These are phyloP conservation scores for Aspergillus carlsbadensis DNA, from an alignment of 495 filamentous ascomycete genomes.

Conservation along the genomic window DNA sequence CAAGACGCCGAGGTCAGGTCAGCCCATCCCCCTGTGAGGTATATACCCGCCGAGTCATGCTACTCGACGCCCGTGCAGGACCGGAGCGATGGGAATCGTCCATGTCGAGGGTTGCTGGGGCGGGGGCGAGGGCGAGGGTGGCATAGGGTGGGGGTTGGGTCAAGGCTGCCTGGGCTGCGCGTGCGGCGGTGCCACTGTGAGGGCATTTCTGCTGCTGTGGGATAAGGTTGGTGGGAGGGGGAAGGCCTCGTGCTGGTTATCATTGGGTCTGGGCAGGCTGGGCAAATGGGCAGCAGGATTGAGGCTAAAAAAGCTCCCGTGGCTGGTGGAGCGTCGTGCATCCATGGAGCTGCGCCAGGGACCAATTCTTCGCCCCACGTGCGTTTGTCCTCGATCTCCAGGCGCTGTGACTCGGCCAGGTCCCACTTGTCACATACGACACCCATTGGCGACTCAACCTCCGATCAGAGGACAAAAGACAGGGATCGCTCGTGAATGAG, in stretches of 20 bases:
- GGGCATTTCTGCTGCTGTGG: not conserved
- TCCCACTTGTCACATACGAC: not conserved
- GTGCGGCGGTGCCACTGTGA: not conserved
- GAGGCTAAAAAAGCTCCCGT: slow-evolving; percentile 15
- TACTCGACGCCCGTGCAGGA: no score
- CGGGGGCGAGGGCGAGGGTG: no score
- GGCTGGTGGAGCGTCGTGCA: slow-evolving; percentile 6
- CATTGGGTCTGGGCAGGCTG: not conserved
- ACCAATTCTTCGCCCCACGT: slow-evolving; percentile 23
- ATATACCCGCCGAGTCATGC: no score
- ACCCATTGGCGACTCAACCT: not conserved
- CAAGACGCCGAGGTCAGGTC: not conserved
- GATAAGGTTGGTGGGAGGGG: not conserved
- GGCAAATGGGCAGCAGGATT: not conserved
- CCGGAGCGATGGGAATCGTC: no score
- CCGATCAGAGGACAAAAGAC: no score
- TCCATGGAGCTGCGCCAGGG: slow-evolving; percentile 3
- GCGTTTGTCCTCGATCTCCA: not conserved
- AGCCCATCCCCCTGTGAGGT: no score
- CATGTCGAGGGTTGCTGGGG: no score
- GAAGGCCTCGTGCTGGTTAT: not conserved
- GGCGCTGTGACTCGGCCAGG: not conserved
- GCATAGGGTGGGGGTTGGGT: no score
- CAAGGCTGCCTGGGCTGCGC: not conserved
- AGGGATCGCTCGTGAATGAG: no score